Base-by-base conservation (phyloP, 176 grass and related monocot species). In the Paspalum vaginatum region DNA sequence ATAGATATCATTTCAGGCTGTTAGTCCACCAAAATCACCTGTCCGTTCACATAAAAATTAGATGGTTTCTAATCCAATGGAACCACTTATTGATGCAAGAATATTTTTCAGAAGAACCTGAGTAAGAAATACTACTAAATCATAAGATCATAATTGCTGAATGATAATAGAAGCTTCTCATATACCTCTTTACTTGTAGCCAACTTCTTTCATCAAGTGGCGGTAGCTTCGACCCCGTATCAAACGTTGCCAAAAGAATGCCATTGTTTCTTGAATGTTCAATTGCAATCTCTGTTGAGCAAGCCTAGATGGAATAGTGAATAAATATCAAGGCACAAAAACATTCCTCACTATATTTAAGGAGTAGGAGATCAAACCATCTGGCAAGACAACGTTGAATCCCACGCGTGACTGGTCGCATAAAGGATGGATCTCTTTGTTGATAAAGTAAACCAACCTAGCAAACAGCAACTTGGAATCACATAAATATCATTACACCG, bases 361-460 rank as follows among this genome's bases (percentile, higher is more conserved):
- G 56, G 22, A 56, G 54, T 72, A 75, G 46, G 77, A 69, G 25
- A 75, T 86, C 85, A 27, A 26, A 98, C 96, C 96, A 98, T 98
- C 96, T 89, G 26, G 79, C 88, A 82, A 98, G 88, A 70, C 96
- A 98, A 48, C 90, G 89, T 84, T 95, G 71, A 87, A 98, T 88
- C 73, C 96, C 96, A 63, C 84, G 76, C 79, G 90, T 89, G 32
- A 98, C 56, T 44, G 96, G 92, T 41, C 96, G 84, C 85, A 98
- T 79, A 89, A 95, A 91, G 51, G 92, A 93, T 39, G 96, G 92
- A 68, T 98, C 90, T 78, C 96, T 87, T 75, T 98, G 96, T 86
- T 81, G 79, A 86, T 95, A 95, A 75, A 98, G 86, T 78, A 98
- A 84, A 82, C 92, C 96, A 70, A 98, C 96, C 96, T 98, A 87